Conservation (phyloP, 257 asterid genomes). For the Ocimum tenuiflorum region DNA sequence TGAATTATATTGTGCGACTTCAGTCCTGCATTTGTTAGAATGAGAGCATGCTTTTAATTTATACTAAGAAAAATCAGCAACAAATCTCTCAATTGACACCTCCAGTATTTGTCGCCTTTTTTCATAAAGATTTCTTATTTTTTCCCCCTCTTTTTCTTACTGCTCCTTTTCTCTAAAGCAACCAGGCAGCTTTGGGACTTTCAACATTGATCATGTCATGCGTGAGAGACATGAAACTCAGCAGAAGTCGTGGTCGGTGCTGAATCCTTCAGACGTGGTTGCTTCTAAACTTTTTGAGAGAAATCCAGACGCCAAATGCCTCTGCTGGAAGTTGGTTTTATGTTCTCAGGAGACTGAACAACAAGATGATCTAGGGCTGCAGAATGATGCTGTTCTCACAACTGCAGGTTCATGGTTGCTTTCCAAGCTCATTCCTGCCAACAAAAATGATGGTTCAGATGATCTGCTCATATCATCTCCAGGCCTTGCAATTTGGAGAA, state of each 20-base stretch:
- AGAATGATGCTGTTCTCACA: slow-evolving; percentile 25
- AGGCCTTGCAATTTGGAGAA: slow-evolving; percentile 71
- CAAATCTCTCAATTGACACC: background rate
- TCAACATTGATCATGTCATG: slow-evolving; percentile 57
- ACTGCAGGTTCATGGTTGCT: slow-evolving; percentile 58
- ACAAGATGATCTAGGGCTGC: slow-evolving; percentile 15
- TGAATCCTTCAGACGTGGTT: slow-evolving; percentile 73
- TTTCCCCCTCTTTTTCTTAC: background rate
- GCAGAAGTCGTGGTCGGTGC: slow-evolving; percentile 60
- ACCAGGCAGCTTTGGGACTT: slow-evolving; percentile 32
- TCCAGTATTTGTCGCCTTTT: background rate
- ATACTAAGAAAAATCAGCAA: background rate
- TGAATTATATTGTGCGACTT: background rate
- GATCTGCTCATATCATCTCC: slow-evolving; percentile 54
- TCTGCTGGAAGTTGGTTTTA: slow-evolving; percentile 83
- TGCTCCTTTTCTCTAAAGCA: slow-evolving; percentile 35
- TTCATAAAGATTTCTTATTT: slow-evolving; percentile 1
- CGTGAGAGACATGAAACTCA: slow-evolving; percentile 50
- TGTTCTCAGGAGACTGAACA: slow-evolving; percentile 35
- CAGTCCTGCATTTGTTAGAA: background rate
- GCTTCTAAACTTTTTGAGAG: slow-evolving; percentile 49
- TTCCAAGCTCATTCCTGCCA: slow-evolving; percentile 63
- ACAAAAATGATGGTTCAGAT: slow-evolving; percentile 18
- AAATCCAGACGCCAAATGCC: slow-evolving; percentile 62
- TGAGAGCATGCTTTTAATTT: background rate